Conservation (phyloP, 2,329 filamentous ascomycete genomes). For the Plectosphaerella sp. region DNA sequence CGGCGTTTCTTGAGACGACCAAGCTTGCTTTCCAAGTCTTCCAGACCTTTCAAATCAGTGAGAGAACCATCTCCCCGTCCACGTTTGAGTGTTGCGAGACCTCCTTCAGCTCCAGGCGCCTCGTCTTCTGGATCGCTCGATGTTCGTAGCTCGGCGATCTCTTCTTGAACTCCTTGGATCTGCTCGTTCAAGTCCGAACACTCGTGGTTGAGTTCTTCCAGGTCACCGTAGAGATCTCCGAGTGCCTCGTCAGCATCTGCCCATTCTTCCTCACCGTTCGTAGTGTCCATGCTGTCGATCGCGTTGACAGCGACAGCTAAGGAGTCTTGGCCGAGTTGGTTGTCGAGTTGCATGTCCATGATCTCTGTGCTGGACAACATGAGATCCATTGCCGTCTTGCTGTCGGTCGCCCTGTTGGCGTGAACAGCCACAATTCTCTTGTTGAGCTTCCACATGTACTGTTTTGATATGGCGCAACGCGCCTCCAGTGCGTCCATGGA, state of each 20-base stretch:
- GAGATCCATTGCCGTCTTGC: conserved; percentile 9
- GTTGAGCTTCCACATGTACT: conserved; percentile 6
- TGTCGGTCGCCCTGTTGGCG: conserved; percentile 11
- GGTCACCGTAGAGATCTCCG: not conserved
- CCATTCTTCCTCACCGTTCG: conserved; percentile 3
- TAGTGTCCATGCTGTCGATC: conserved; percentile 9
- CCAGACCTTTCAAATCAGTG: not conserved
- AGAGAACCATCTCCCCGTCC: too few species aligned
- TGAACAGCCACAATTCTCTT: conserved; percentile 9
- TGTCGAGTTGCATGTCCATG: conserved; percentile 9
- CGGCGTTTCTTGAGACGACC: not conserved
- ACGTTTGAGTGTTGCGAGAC: too few species aligned
- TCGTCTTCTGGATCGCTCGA: too few species aligned
- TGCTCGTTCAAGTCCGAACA: not conserved
- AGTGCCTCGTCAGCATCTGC: not conserved
- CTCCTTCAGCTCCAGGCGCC: too few species aligned
- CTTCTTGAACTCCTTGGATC: not conserved
- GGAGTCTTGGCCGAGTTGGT: conserved; percentile 4
- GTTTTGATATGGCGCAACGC: conserved; percentile 4
- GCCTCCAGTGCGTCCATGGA: conserved; percentile 9
- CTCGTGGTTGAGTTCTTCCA: not conserved
- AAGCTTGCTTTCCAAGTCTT: not conserved
- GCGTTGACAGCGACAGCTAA: conserved; percentile 11
- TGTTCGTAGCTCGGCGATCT: not conserved
- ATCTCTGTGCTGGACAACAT: conserved; percentile 7